Conservation (phyloP, 805 yeast genomes). For the Lachancea nothofagi region DNA sequence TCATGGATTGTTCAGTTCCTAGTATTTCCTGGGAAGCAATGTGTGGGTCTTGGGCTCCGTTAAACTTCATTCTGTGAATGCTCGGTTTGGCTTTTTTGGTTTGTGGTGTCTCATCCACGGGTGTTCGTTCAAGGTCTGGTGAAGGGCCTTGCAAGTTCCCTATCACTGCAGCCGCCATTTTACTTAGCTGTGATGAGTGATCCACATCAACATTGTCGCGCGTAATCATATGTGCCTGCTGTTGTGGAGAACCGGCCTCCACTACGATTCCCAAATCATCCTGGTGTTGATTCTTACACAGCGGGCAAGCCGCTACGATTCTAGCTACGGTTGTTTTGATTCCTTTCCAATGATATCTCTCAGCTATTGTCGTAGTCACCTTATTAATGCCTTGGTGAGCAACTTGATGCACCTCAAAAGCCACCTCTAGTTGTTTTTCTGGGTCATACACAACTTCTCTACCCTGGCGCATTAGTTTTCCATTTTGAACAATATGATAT, state of each 20-base stretch:
- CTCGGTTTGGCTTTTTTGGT: slow-evolving; percentile 3
- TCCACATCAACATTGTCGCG: slow-evolving; percentile 14
- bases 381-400: slow-evolving; percentile 87
- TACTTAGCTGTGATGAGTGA: slow-evolving; percentile 18
- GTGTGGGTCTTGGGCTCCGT: background rate
- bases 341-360: slow-evolving; percentile 84
- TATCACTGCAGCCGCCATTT: slow-evolving; percentile 28
- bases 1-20: slow-evolving; percentile 19
- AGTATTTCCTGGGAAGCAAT: slow-evolving; percentile 6
- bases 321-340: slow-evolving; percentile 82
- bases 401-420: slow-evolving; percentile 59
- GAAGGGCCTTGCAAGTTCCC: slow-evolving; percentile 17
- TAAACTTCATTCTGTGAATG: slow-evolving; percentile 7
- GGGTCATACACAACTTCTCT: slow-evolving; percentile 81
- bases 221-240: slow-evolving; percentile 9
- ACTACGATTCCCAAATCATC: slow-evolving; percentile 10
- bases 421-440: slow-evolving; percentile 65
- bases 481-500: slow-evolving; percentile 65
- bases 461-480: slow-evolving; percentile 69
- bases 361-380: slow-evolving; percentile 71
- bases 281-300: slow-evolving; percentile 51
- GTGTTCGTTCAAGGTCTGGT: slow-evolving; percentile 12
- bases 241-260: slow-evolving; percentile 10
- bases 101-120: slow-evolving; percentile 11
- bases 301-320: slow-evolving; percentile 69